Base-by-base conservation (phyloP, 148 eudicot genomes). In the Beta vulgaris region DNA sequence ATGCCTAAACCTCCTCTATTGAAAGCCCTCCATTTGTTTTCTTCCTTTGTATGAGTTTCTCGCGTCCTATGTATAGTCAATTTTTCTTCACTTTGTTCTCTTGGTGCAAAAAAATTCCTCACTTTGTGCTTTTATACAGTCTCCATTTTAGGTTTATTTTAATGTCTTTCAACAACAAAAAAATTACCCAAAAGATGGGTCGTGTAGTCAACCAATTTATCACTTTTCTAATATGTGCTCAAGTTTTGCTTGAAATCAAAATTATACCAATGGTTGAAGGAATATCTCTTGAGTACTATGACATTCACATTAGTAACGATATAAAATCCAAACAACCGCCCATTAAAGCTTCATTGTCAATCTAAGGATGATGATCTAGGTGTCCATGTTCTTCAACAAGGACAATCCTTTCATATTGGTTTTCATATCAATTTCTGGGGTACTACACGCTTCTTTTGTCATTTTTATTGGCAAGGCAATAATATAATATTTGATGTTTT, bases 361-460 rank as follows among this genome's bases (percentile, higher is more conserved):
- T 75, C 78, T 19, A 49, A 39, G 14, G 72, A 75, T 10, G 64
- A 75, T 66, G 63, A 67, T 75, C 35, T 76, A 7, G 78, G 78
- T 4, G 7, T 13, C 8, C 63, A 46, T 15, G 7, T 35, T 21
- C 61, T 76, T 34, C 32, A 29, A 25, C 35, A 26, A 7, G 78
- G 78, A 3, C 46, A 76, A 0, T 29, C 40, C 25, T 31, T 10
- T 16, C 26, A 23, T 16, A 23, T 59, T 31, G 19, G 37, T 28
- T 76, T 76, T 40, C 15, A 25, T 0, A 23, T 16, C 39, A 76
- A 76, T 51, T 66, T 51, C 6, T 54, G 39, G 55, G 72, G 72
- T 7, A 76, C 78, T 0, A 76, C 78, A 6, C 63, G 57, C 26
- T 76, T 21, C 10, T 76, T 63, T 53, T 76, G 78, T 16, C 74